Percentiles rank a stretch among this genome's conserved stretches.
phyloP scores from a whole-genome alignment of 1,284 basidiomycete species.

The Phaffia rhodozyma region DNA sequence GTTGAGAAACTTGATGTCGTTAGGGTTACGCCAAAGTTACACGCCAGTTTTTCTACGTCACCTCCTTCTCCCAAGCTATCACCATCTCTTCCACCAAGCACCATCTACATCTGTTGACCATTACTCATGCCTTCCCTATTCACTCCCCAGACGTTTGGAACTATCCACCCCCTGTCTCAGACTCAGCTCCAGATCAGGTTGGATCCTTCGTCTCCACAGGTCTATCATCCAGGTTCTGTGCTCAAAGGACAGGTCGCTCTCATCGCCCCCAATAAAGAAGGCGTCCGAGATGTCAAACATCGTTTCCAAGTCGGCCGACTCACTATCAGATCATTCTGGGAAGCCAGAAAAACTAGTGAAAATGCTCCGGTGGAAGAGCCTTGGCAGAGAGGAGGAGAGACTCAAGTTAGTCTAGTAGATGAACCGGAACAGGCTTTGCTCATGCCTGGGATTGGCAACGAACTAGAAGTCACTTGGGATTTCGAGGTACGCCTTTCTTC shows the following conservation, averaged over 20 bases:
- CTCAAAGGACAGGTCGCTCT: constrained; percentile 1
- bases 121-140: too few relatives aligned
- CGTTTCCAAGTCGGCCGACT: constrained; percentile 1
- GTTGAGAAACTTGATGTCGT: too few relatives aligned
- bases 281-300: constrained; percentile 12
- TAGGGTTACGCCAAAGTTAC: too few relatives aligned
- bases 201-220: background rate
- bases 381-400: background rate
- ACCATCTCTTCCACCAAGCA: too few relatives aligned
- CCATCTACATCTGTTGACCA: too few relatives aligned
- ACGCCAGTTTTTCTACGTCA: too few relatives aligned
- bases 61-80: too few relatives aligned
- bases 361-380: background rate
- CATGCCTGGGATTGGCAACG: constrained; percentile 1
- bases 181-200: background rate
- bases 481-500: background rate
- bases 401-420: background rate
- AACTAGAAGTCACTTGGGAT: background rate
- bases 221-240: background rate
- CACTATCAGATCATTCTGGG: constrained; percentile 2
- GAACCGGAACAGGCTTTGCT: constrained; percentile 3
- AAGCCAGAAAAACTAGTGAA: background rate
- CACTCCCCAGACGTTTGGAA: too few relatives aligned
- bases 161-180: background rate
- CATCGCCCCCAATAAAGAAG: constrained; percentile 9